These are phyloP conservation scores for Lepiota venenata DNA, from an alignment of 768 basidiomycete genomes.

Conservation along the genomic window DNA sequence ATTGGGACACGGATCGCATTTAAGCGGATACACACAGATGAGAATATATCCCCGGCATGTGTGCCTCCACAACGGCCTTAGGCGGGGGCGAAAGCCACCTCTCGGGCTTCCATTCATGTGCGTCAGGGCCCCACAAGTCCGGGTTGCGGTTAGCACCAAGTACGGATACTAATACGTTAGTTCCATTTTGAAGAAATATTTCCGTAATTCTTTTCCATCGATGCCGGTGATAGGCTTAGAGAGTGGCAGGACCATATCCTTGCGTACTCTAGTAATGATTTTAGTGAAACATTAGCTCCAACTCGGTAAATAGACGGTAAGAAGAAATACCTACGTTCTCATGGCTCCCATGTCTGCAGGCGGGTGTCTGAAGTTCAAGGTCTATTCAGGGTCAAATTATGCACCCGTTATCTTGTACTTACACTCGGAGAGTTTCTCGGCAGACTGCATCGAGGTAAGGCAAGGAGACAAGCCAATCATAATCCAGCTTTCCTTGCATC, in stretches of 20 bases:
- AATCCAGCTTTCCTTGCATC: constrained; percentile 23
- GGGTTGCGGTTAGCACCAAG: constrained; percentile 8
- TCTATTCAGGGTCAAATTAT: not conserved
- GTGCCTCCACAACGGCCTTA: constrained; percentile 23
- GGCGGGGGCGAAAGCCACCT: constrained; percentile 38
- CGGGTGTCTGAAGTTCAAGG: constrained; percentile 17
- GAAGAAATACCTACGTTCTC: not conserved
- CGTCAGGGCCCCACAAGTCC: constrained; percentile 25
- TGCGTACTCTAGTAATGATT: constrained; percentile 17
- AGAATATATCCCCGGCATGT: constrained; percentile 32
- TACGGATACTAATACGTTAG: constrained; percentile 15
- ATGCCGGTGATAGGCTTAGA: constrained; percentile 7
- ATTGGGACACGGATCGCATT: not conserved
- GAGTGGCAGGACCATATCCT: constrained; percentile 18
- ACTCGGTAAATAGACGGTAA: not conserved
- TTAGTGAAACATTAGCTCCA: too few relatives aligned
- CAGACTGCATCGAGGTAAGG: constrained; percentile 39
- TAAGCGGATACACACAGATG: constrained; percentile 23
- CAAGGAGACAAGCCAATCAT: constrained; percentile 33
- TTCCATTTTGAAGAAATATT: constrained; percentile 24
- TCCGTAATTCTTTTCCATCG: constrained; percentile 12
- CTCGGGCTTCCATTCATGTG: constrained; percentile 44
- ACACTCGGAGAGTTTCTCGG: constrained; percentile 37
- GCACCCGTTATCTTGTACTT: constrained; percentile 6
- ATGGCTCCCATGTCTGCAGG: constrained; percentile 18